Evolutionary conservation across 208 protist genomes (phyloP).

Genomic region (Sergeia podlipaevii): DNA sequence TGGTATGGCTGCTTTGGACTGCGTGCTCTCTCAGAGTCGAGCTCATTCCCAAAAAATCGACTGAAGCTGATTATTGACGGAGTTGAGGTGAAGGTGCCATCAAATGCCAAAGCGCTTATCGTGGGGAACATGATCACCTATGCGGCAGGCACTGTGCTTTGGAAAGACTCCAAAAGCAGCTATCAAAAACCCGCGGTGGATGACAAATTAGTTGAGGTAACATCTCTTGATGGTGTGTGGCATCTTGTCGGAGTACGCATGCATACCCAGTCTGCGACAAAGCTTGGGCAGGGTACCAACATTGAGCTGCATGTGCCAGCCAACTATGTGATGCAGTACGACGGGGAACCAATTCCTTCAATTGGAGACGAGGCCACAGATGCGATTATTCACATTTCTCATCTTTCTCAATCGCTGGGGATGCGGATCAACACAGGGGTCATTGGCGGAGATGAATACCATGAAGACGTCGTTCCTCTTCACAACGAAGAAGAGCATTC

Average conservation of each 20-base stretch:
- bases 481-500: too few relatives aligned
- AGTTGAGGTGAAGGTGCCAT: conserved; percentile 20
- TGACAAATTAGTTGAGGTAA: conserved; percentile 38
- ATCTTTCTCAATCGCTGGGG: conserved; percentile 30
- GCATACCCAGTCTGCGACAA: conserved; percentile 22
- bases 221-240: conserved; percentile 37
- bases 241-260: conserved; percentile 53
- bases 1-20: conserved; percentile 59
- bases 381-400: conserved; percentile 20
- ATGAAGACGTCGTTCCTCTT: too few relatives aligned
- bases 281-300: conserved; percentile 29
- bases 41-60: conserved; percentile 22
- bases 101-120: conserved; percentile 29
- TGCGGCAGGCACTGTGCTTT: conserved; percentile 45
- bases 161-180: conserved; percentile 23
- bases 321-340: conserved; percentile 56
- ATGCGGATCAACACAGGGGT: too few relatives aligned
- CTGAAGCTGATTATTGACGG: conserved; percentile 29
- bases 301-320: conserved; percentile 36
- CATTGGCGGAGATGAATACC: too few relatives aligned
- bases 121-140: conserved; percentile 56
- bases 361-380: conserved; percentile 20
- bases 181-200: conserved; percentile 24
- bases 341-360: conserved; percentile 46
- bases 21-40: conserved; percentile 27